Conservation (phyloP, 352 stramenopile species). For the Globisporangium solare region DNA sequence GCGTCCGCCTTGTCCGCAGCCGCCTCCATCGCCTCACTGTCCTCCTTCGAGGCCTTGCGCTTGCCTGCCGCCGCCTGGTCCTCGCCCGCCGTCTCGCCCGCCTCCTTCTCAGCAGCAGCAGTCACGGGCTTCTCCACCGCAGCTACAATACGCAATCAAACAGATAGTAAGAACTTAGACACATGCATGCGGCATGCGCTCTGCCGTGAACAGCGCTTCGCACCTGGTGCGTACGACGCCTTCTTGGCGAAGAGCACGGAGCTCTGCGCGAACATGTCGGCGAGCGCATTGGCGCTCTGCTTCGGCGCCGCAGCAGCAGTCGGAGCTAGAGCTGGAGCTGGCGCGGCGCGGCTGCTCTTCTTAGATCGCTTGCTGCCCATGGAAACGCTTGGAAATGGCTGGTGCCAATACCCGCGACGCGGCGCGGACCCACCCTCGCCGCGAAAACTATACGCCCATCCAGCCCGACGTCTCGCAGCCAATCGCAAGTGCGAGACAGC, state of each 20-base stretch:
- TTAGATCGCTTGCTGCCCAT: constrained; percentile 39
- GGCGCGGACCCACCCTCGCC: background rate
- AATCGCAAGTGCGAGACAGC: background rate
- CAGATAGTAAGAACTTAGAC: background rate
- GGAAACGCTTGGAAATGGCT: constrained; percentile 36
- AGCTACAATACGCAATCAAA: background rate
- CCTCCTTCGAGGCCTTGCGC: constrained; percentile 6
- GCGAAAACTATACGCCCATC: constrained; percentile 16
- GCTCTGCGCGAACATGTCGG: constrained; percentile 58
- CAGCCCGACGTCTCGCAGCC: constrained; percentile 2
- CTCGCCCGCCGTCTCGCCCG: constrained; percentile 10
- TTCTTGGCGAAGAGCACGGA: constrained; percentile 65
- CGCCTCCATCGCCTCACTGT: constrained; percentile 16
- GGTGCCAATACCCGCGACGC: constrained; percentile 12
- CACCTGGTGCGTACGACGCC: constrained; percentile 31
- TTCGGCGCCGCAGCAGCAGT: constrained; percentile 19
- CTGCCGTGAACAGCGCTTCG: background rate
- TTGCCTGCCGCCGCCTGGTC: constrained; percentile 9
- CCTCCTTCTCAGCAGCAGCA: background rate
- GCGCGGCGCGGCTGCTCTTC: constrained; percentile 11
- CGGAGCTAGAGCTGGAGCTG: constrained; percentile 12
- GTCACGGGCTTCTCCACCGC: background rate
- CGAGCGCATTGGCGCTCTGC: constrained; percentile 24
- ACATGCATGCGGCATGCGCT: background rate
- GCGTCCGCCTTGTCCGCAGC: constrained; percentile 11